Conservation (phyloP, 805 yeast species). For the Starmerella davenportii region DNA sequence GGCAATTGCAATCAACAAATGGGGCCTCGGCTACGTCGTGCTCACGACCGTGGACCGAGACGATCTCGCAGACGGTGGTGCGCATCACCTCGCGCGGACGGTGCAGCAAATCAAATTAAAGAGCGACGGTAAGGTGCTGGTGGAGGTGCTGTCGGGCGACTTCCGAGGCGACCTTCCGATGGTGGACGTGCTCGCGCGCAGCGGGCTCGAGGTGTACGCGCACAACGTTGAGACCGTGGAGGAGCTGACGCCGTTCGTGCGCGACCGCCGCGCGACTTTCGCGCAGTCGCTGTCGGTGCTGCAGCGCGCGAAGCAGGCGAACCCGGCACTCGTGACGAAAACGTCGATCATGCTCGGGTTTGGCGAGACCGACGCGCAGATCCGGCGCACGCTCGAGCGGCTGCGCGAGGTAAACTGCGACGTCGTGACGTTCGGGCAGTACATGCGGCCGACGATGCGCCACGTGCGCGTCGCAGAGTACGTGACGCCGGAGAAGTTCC, state of each 20-base stretch:
- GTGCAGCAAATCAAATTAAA: slow-evolving; percentile 67
- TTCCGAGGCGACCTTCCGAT: slow-evolving; percentile 75
- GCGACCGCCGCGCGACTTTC: slow-evolving; percentile 94
- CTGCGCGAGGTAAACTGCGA: slow-evolving; percentile 65
- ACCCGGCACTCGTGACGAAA: slow-evolving; percentile 65
- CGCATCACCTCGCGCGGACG: slow-evolving; percentile 76
- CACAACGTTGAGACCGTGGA: slow-evolving; percentile 96
- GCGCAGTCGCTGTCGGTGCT: slow-evolving; percentile 70
- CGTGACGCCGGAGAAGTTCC: slow-evolving; percentile 83
- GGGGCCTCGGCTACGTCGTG: slow-evolving; percentile 98
- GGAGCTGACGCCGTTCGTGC: slow-evolving; percentile 77
- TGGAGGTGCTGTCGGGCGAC: slow-evolving; percentile 89
- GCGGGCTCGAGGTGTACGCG: slow-evolving; percentile 91
- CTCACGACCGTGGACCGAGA: slow-evolving; percentile 95
- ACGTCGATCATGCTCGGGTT: slow-evolving; percentile 92
- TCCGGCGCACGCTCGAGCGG: slow-evolving; percentile 55
- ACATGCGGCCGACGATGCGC: slow-evolving; percentile 96
- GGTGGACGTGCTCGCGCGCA: slow-evolving; percentile 61
- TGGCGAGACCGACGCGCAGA: slow-evolving; percentile 88
- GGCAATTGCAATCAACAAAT: slow-evolving; percentile 87
- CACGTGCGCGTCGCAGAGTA: slow-evolving; percentile 97
- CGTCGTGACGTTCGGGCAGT: slow-evolving; percentile 96
- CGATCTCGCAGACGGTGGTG: slow-evolving; percentile 84
- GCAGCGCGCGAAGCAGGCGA: slow-evolving; percentile 59
- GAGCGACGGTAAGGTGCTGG: slow-evolving; percentile 70